A percentile compares a stretch with the other conserved stretches of the same genome.
phyloP scores from a whole-genome alignment of 2,329 filamentous ascomycete species.

The Trichoderma oligosporum region DNA sequence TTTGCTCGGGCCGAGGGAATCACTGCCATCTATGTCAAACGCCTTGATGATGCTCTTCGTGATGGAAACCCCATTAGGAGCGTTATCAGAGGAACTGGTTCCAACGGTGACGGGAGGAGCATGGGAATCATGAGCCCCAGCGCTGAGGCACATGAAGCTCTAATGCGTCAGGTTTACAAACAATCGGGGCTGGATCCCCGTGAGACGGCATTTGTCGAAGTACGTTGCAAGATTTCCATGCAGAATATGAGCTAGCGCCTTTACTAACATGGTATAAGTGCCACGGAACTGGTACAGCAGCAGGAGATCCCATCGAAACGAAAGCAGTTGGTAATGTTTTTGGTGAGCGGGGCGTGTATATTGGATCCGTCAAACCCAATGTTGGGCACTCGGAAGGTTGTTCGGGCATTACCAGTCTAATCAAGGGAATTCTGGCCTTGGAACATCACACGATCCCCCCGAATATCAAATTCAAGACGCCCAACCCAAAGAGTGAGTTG shows the following conservation, averaged over 20 bases:
- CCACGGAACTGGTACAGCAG: no score
- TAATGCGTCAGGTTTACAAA: slow-evolving; percentile 2
- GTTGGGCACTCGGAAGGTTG: slow-evolving; percentile 29
- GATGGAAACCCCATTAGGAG: slow-evolving; percentile 26
- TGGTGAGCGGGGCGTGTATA: slow-evolving; percentile 25
- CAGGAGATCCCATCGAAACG: no score
- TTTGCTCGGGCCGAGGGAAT: slow-evolving; percentile 35
- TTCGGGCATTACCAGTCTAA: slow-evolving; percentile 26
- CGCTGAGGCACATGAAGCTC: not conserved
- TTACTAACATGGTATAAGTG: not conserved
- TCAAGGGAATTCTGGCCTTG: slow-evolving; percentile 26
- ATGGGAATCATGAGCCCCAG: slow-evolving; percentile 27
- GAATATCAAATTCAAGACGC: not conserved
- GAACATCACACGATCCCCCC: not conserved
- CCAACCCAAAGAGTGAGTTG: slow-evolving; percentile 25
- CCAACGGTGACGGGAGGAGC: slow-evolving; percentile 25
- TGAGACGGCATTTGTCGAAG: slow-evolving; percentile 9
- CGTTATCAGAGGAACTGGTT: slow-evolving; percentile 25
- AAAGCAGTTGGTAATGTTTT: slow-evolving; percentile 36
- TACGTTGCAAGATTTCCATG: no score
- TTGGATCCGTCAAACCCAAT: slow-evolving; percentile 27
- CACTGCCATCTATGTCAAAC: slow-evolving; percentile 33
- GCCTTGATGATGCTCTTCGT: slow-evolving; percentile 28
- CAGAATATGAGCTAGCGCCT: no score
- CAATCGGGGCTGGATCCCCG: not conserved